Evolutionary conservation across 208 protist genomes (phyloP).

Genomic region (Blechomonas ayalai): DNA sequence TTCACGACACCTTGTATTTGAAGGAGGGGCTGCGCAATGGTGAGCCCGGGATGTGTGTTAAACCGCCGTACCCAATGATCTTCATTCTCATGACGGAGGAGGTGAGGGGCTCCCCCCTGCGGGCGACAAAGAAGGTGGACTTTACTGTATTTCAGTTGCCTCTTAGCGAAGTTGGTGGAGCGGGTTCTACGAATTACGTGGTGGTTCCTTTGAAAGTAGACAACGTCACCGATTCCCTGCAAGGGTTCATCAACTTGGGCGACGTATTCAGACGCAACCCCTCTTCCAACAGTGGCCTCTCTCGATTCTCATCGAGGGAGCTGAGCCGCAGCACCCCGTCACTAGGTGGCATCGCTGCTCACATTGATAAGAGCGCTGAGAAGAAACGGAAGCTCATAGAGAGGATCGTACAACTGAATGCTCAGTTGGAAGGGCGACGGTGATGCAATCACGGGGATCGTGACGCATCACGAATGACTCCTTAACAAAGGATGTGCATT

Average conservation of each 20-base stretch:
- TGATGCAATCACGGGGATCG: too few species aligned
- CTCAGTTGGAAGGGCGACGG: not conserved
- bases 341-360: slow-evolving; percentile 6
- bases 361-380: slow-evolving; percentile 10
- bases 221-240: slow-evolving; percentile 53
- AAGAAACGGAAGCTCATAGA: slow-evolving; percentile 14
- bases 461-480: too few species aligned
- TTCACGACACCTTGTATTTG: slow-evolving; percentile 20
- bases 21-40: slow-evolving; percentile 2
- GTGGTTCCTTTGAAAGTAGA: slow-evolving; percentile 38
- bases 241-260: slow-evolving; percentile 35
- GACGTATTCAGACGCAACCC: slow-evolving; percentile 21
- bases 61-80: slow-evolving; percentile 7
- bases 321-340: too few species aligned
- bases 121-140: slow-evolving; percentile 25
- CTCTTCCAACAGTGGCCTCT: not conserved
- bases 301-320: slow-evolving; percentile 1
- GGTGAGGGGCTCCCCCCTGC: not conserved
- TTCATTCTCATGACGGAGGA: slow-evolving; percentile 36
- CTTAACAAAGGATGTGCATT: too few species aligned
- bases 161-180: not conserved
- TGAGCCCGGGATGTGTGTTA: not conserved
- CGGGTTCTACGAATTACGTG: slow-evolving; percentile 2
- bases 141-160: slow-evolving; percentile 25
- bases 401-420: slow-evolving; percentile 9